Evolutionary conservation across 116 monocot species (phyloP), one percentile per base, ranked within the genome.

Genomic region (Trichopus zeylanicus): DNA sequence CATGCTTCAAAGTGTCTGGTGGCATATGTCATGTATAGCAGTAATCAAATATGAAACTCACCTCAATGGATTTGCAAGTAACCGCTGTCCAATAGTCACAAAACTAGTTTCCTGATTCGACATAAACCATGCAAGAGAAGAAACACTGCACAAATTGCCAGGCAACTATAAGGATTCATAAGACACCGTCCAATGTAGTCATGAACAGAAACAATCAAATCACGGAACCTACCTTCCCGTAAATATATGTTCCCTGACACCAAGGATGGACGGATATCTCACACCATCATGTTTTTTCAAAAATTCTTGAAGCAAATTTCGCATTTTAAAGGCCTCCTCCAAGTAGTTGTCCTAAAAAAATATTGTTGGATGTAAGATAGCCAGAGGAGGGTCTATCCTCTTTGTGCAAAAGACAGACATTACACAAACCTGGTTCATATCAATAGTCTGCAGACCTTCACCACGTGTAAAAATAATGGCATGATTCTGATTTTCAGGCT

Each of bases 71-170:
- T 89, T 82, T 29, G 89, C 93, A 63, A 93, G 85, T 69, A 93
- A 46, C 7, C 93, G 56, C 55, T 93, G 93, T 38, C 78, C 89
- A 63, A 93, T 82, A 47, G 93, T 93, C 51, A 93, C 93, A 83
- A 93, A 93, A 70, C 93, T 89, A 47, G 79, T 80, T 66, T 93
- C 93, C 62, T 93, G 93, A 73, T 89, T 93, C 56, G 93, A 93
- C 93, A 93, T 93, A 68, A 93, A 93, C 93, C 93, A 89, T 71
- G 93, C 93, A 62, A 93, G 89, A 49, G 93, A 93, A 46, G 93
- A 93, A 47, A 93, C 93, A 80, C 93, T 93, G 75, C 74, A 75
- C 31, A 70, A 39, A 28, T 21, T 15, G 59, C 37, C 1, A 67
- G n/a, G 55, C 67, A 52, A 38, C n/a, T n/a, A n/a, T n/a, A n/a